These are phyloP conservation scores for Boletus rufocinnamomeus DNA, from an alignment of 768 basidiomycete genomes.

Conservation along the genomic window DNA sequence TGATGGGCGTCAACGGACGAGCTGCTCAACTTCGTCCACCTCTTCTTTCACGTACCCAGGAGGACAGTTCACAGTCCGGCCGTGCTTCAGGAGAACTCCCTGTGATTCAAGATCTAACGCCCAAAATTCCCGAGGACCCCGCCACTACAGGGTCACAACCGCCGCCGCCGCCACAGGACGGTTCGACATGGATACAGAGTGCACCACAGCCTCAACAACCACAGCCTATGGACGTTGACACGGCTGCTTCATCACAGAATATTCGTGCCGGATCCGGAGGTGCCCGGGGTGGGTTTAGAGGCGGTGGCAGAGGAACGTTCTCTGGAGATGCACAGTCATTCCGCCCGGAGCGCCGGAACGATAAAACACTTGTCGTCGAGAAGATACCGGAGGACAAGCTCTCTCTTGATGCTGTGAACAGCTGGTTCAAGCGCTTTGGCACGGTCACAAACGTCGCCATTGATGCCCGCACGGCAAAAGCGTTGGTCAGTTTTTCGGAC, in stretches of 20 bases:
- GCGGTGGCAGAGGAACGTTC: conserved; percentile 58
- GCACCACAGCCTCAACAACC: conserved; percentile 11
- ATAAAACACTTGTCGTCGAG: conserved; percentile 88
- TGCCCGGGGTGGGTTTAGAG: conserved; percentile 47
- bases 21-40: conserved; percentile 53
- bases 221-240: conserved; percentile 36
- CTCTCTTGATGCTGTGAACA: conserved; percentile 73
- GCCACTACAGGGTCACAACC: conserved; percentile 24
- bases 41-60: conserved; percentile 55
- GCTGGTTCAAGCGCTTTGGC: conserved; percentile 91
- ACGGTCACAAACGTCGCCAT: conserved; percentile 91
- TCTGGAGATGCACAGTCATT: conserved; percentile 65
- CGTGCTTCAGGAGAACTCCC: conserved; percentile 70
- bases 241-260: conserved; percentile 28
- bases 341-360: conserved; percentile 64
- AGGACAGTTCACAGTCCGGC: conserved; percentile 46
- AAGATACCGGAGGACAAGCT: conserved; percentile 89
- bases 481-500: conserved; percentile 81
- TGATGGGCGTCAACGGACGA: conserved; percentile 34
- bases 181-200: conserved; percentile 24
- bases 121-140: conserved; percentile 43
- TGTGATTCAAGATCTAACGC: conserved; percentile 83
- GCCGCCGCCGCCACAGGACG: conserved; percentile 22
- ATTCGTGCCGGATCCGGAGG: conserved; percentile 35
- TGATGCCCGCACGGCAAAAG: conserved; percentile 72